Evolutionary conservation across 2,329 filamentous ascomycete species (phyloP).

Genomic region (Thermomyces lanuginosus): DNA sequence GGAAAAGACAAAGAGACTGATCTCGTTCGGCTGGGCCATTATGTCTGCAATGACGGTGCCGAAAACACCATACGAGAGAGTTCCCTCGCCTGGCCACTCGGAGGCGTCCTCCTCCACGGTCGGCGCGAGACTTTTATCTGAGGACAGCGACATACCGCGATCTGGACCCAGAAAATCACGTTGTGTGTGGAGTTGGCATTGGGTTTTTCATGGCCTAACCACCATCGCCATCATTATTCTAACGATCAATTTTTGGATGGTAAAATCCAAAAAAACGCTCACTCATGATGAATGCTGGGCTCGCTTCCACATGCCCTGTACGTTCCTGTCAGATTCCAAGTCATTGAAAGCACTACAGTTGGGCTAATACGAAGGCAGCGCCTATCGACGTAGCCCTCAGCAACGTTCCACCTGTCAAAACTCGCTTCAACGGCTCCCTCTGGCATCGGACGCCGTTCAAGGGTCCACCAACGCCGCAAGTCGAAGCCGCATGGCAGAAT

Average conservation of each 20-base stretch:
- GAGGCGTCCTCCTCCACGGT: no score
- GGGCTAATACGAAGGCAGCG: conserved; percentile 1
- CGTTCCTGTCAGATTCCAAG: neutral
- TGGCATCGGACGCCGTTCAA: conserved; percentile 2
- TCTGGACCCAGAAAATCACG: no score
- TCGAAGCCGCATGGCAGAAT: conserved; percentile 2
- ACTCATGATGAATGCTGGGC: conserved; percentile 1
- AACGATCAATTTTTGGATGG: neutral
- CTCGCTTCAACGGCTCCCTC: conserved; percentile 2
- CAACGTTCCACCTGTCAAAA: neutral
- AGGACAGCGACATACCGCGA: no score
- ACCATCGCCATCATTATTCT: conserved; percentile 1
- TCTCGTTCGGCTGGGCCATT: no score
- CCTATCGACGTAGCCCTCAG: neutral
- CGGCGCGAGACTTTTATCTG: no score
- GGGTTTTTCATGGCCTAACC: conserved; percentile 1
- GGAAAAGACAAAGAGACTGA: no score
- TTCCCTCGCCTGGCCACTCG: no score
- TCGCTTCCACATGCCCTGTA: conserved; percentile 1
- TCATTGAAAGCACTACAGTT: neutral
- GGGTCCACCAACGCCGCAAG: conserved; percentile 2
- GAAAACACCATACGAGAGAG: no score
- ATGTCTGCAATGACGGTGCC: no score
- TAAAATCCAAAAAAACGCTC: neutral
- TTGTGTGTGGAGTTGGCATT: no score